Conservation (phyloP, 2,329 filamentous ascomycete genomes). For the Fusarium nematophilum region DNA sequence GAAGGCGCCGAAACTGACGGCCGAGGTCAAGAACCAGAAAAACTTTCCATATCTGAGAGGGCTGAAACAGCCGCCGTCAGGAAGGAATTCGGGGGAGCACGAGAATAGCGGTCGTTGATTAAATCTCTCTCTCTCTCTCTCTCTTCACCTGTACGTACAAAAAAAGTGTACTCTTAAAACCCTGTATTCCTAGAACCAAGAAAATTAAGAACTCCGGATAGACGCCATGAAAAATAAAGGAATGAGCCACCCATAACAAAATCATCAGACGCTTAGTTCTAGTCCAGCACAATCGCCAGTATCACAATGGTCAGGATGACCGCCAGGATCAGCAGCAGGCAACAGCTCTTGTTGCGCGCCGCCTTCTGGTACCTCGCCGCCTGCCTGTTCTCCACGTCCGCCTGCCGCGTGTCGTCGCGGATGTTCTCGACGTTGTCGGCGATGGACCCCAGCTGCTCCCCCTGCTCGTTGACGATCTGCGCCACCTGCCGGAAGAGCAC, state of each 20-base stretch:
- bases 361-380: slow-evolving; percentile 95
- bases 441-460: slow-evolving; percentile 87
- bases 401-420: slow-evolving; percentile 82
- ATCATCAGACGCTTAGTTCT: slow-evolving; percentile 29
- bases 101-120: slow-evolving; percentile 25
- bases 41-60: slow-evolving; percentile 40
- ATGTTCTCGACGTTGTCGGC: slow-evolving; percentile 88
- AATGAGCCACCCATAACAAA: slow-evolving; percentile 26
- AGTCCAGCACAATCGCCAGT: slow-evolving; percentile 85
- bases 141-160: slow-evolving; percentile 34
- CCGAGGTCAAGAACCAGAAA: slow-evolving; percentile 12
- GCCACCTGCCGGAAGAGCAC: slow-evolving; percentile 98
- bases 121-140: slow-evolving; percentile 5
- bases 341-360: slow-evolving; percentile 93
- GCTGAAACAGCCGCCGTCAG: neutral
- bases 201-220: slow-evolving; percentile 32
- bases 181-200: slow-evolving; percentile 36
- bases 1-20: slow-evolving; percentile 27
- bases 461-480: slow-evolving; percentile 95
- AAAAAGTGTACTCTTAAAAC: slow-evolving; percentile 32
- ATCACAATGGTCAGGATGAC: slow-evolving; percentile 92
- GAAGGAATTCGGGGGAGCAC: neutral
- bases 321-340: slow-evolving; percentile 86
- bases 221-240: slow-evolving; percentile 35
- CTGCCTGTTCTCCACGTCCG: slow-evolving; percentile 85